Conservation (phyloP, 2,329 filamentous ascomycete genomes). For the Diaporthe caulivora region DNA sequence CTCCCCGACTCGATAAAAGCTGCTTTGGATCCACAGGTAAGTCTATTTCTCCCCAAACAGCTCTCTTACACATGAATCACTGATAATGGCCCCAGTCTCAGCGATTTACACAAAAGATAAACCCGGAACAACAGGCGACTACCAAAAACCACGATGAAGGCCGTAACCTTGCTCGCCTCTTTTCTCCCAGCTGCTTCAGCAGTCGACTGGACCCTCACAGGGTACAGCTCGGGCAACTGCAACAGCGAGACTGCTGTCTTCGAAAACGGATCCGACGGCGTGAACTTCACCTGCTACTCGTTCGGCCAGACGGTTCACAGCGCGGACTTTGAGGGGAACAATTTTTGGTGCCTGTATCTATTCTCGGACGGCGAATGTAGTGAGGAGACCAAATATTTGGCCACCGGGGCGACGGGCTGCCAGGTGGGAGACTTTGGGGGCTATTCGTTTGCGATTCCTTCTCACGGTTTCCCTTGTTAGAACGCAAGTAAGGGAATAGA, state of each 20-base stretch:
- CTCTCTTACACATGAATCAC: neutral
- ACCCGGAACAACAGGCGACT: no score
- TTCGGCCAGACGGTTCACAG: neutral
- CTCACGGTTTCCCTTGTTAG: slow-evolving; percentile 12
- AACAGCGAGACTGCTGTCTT: slow-evolving; percentile 12
- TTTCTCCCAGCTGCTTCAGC: neutral
- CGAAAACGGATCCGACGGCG: slow-evolving; percentile 19
- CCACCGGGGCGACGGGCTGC: slow-evolving; percentile 2
- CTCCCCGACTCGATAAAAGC: no score
- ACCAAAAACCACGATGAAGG: neutral
- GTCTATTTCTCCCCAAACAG: no score
- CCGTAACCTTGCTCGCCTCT: neutral
- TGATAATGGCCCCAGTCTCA: neutral
- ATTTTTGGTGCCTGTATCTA: slow-evolving; percentile 22
- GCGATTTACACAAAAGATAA: no score
- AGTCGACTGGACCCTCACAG: slow-evolving; percentile 26
- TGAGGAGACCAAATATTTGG: slow-evolving; percentile 15
- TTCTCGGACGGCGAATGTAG: neutral
- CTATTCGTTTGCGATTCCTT: slow-evolving; percentile 14
- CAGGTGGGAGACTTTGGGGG: slow-evolving; percentile 17
- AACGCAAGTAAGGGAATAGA: no score
- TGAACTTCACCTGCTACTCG: slow-evolving; percentile 16
- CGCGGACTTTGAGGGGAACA: slow-evolving; percentile 12
- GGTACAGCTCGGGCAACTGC: neutral
- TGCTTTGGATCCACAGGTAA: neutral